Evolutionary conservation across 495 filamentous ascomycete species (phyloP).

Genomic region (Cetradonia linearis): DNA sequence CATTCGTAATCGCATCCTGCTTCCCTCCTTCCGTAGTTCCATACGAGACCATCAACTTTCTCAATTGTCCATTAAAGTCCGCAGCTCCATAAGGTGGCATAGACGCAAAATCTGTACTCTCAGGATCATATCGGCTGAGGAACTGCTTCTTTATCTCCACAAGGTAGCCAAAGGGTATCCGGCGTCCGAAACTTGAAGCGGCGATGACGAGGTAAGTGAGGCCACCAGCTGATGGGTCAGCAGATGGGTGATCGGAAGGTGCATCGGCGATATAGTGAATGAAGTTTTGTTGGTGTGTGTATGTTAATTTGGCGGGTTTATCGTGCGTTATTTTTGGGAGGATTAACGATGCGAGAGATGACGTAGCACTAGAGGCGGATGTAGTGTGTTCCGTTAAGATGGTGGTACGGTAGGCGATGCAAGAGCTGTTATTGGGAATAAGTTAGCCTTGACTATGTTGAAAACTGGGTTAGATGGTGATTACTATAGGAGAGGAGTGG

Average conservation of each 20-base stretch:
- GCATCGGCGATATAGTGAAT: slow-evolving; percentile 93
- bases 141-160: slow-evolving; percentile 87
- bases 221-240: slow-evolving; percentile 24
- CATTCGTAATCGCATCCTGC: slow-evolving; percentile 75
- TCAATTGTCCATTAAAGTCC: slow-evolving; percentile 71
- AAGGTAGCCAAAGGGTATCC: slow-evolving; percentile 86
- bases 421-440: slow-evolving; percentile 19
- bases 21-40: slow-evolving; percentile 63
- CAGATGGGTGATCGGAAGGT: slow-evolving; percentile 42
- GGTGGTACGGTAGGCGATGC: slow-evolving; percentile 44
- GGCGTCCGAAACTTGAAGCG: slow-evolving; percentile 63
- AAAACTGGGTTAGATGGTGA: background rate
- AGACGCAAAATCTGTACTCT: slow-evolving; percentile 59
- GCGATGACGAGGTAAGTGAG: slow-evolving; percentile 44
- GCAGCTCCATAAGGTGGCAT: slow-evolving; percentile 85
- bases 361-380: slow-evolving; percentile 55
- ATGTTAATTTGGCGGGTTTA: slow-evolving; percentile 78
- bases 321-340: slow-evolving; percentile 87
- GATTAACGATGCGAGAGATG: slow-evolving; percentile 79
- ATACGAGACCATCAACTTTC: slow-evolving; percentile 70
- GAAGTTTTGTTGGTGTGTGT: slow-evolving; percentile 80
- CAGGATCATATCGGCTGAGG: slow-evolving; percentile 57
- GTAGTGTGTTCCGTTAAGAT: slow-evolving; percentile 88
- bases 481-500: slow-evolving; percentile 27
- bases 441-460: background rate